Conservation (phyloP, 208 protist species). For the Wallacemonas sp. region DNA sequence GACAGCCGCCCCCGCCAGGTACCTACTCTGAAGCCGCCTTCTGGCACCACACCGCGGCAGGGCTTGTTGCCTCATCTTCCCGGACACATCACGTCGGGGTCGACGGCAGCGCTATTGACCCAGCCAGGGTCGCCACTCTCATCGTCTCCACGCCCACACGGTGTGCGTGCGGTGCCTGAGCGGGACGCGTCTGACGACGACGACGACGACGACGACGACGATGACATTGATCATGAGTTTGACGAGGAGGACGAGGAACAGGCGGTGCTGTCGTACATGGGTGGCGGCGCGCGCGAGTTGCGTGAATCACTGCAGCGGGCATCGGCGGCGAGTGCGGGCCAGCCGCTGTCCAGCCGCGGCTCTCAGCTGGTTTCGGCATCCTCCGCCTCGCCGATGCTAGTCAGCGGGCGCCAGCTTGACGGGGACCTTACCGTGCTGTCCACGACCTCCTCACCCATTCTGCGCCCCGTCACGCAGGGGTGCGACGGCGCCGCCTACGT, state of each 20-base stretch:
- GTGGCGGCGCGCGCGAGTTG: conserved; percentile 9
- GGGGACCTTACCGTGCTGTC: too few relatives aligned
- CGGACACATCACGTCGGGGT: background rate
- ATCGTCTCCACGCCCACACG: too few relatives aligned
- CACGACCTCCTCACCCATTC: too few relatives aligned
- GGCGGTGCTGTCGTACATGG: conserved; percentile 59
- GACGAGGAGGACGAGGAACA: conserved; percentile 65
- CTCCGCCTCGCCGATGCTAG: too few relatives aligned
- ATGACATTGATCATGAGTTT: background rate
- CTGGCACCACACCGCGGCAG: background rate
- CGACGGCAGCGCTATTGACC: too few relatives aligned
- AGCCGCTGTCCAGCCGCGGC: background rate
- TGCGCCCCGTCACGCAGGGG: too few relatives aligned
- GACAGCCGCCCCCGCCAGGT: too few relatives aligned
- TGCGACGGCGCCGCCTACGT: too few relatives aligned
- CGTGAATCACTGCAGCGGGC: background rate
- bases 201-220: conserved; percentile 4
- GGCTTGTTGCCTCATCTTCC: background rate
- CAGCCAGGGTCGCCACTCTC: too few relatives aligned
- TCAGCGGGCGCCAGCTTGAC: too few relatives aligned
- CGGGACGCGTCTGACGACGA: background rate
- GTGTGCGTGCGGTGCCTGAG: too few relatives aligned
- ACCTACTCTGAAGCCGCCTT: too few relatives aligned
- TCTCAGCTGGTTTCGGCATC: background rate
- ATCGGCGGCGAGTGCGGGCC: background rate